Base-by-base conservation (phyloP, 495 filamentous ascomycete genomes). In the Aspergillus conjunctus region DNA sequence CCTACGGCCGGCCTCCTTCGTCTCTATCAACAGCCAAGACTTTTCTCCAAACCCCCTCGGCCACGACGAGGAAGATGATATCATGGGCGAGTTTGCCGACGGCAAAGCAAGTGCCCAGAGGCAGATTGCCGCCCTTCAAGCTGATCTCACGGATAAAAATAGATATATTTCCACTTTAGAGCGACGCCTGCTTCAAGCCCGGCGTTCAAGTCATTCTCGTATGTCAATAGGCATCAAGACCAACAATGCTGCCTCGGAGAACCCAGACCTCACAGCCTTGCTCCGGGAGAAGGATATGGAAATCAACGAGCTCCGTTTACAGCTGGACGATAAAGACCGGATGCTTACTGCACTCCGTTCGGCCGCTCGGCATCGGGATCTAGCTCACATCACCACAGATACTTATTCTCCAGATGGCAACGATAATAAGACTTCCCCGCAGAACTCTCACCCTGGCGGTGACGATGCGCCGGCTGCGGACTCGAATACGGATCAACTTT, bases 91-190 rank as follows among this genome's bases (percentile, higher is more conserved):
- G 70, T 93, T 88, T 69, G 92, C 89, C 20, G 91, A 97, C 67
- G 94, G 94, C 3, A 91, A 83, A 32, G 94, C 95, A 2, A 88
- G 88, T 30, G 77, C 92, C 33, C 80, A 88, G 44, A 83, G 89
- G 20, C 95, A 97, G 66, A 89, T 96, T 58, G 84, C 87, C 37
- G 90, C 94, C 1, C 78, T 98, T 39, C 95, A 95, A 71, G 88
- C 92, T n/a, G 94, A 98, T 73, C 83, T 98, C 9, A 82, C 81
- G 11, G 95, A 98, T 75, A 97, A 96, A 76, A 97, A 95, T 64
- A 90, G 95, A 44, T 98, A 98, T 71, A 97, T 98, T 62, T 83
- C 88, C 26, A 97, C 93, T 0, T 78, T 98, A 2, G 94, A 98
- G 77, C 91, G 93, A 68, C 87, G 94, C 9, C 78, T 98, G 0